These are phyloP conservation scores for Phytophthora uliginosa DNA, from an alignment of 352 stramenopile species.

Conservation along the genomic window DNA sequence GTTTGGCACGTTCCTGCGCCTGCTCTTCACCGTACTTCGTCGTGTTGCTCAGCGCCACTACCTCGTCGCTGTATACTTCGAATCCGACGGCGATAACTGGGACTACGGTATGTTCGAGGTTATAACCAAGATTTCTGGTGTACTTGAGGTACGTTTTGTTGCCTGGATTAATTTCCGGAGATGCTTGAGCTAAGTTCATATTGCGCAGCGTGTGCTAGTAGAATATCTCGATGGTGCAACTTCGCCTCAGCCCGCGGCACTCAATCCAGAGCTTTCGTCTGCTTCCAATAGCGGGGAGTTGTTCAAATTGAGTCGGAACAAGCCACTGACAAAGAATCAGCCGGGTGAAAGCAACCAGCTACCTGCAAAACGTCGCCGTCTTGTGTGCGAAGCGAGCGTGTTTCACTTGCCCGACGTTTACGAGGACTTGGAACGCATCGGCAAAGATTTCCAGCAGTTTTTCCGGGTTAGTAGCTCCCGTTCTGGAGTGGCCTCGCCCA, in stretches of 20 bases:
- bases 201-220: slow-evolving; percentile 55
- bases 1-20: slow-evolving; percentile 75
- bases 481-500: slow-evolving; percentile 9
- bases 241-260: slow-evolving; percentile 16
- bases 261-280: slow-evolving; percentile 31
- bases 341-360: slow-evolving; percentile 38
- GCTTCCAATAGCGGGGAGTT: slow-evolving; percentile 38
- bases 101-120: slow-evolving; percentile 80
- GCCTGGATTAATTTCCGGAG: not conserved
- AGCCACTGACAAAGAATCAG: slow-evolving; percentile 44
- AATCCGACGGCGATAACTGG: slow-evolving; percentile 65
- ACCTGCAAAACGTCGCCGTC: slow-evolving; percentile 20
- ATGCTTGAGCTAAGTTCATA: not conserved
- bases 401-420: slow-evolving; percentile 85
- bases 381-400: slow-evolving; percentile 78
- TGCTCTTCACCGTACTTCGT: slow-evolving; percentile 75
- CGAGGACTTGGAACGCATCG: slow-evolving; percentile 71
- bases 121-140: slow-evolving; percentile 65
- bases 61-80: slow-evolving; percentile 72
- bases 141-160: slow-evolving; percentile 61
- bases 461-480: slow-evolving; percentile 30
- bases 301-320: slow-evolving; percentile 79
- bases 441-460: slow-evolving; percentile 69
- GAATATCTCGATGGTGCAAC: slow-evolving; percentile 73
- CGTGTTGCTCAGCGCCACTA: slow-evolving; percentile 78